A percentile compares a stretch with the other conserved stretches of the same genome.
Evolutionary conservation across 306 rosid genomes (phyloP).

Genomic region (Comarum palustre): DNA sequence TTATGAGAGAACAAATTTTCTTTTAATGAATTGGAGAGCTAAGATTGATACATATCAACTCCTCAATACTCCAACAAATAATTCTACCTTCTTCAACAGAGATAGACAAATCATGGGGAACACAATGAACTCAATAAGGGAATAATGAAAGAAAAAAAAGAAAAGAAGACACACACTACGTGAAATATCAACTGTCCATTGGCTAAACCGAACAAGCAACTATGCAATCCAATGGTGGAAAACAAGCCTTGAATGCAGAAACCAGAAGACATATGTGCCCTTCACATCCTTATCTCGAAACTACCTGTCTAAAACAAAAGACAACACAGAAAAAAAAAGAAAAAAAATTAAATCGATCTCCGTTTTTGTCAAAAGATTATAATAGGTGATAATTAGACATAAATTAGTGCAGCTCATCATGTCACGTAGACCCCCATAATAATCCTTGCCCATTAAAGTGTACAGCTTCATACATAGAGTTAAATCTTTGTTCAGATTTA

Average conservation of each 20-base stretch:
- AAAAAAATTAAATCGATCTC: neutral
- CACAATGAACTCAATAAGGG: conserved; percentile 1
- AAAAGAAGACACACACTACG: neutral
- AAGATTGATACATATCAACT: neutral
- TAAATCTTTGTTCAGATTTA: neutral
- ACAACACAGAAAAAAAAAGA: neutral
- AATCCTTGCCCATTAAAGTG: neutral
- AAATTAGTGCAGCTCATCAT: conserved; percentile 2
- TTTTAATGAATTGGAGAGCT: neutral
- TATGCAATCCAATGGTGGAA: conserved; percentile 20
- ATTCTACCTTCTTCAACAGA: neutral
- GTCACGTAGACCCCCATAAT: conserved; percentile 5
- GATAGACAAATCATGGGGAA: neutral
- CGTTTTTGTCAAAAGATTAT: neutral
- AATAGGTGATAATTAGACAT: neutral
- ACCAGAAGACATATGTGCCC: conserved; percentile 12
- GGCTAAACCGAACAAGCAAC: conserved; percentile 7
- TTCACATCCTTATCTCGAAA: neutral
- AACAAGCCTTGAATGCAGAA: neutral
- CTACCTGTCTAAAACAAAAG: conserved; percentile 35
- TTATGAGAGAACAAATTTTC: neutral
- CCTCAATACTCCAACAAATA: neutral
- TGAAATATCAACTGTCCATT: conserved; percentile 1
- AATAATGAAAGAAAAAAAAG: neutral
- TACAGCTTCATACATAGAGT: neutral